A percentile compares a stretch with the other conserved stretches of the same genome.
phyloP scores from a whole-genome alignment of 192 early-diverging fungal genomes.

The Podila verticillata region DNA sequence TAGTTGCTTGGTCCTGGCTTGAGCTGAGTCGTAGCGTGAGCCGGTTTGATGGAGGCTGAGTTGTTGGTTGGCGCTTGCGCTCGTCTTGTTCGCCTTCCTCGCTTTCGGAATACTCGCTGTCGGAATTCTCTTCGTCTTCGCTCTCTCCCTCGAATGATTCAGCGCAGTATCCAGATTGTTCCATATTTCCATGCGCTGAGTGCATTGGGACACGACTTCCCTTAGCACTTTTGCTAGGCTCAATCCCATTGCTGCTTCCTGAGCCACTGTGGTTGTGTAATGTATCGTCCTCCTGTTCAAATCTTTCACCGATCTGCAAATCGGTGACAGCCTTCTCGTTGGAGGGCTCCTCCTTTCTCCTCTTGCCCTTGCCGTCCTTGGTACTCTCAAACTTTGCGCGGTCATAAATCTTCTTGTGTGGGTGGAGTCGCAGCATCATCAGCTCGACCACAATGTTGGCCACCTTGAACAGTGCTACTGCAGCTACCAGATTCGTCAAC shows the following conservation, averaged over 20 bases:
- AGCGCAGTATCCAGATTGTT: background rate
- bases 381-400: constrained; percentile 38
- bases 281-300: background rate
- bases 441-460: constrained; percentile 51
- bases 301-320: background rate
- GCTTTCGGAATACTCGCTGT: background rate
- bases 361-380: background rate
- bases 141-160: background rate
- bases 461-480: constrained; percentile 51
- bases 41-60: background rate
- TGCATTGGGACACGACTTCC: background rate
- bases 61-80: background rate
- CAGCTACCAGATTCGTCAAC: constrained; percentile 49
- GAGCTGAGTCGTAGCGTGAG: no score
- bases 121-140: background rate
- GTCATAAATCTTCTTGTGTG: constrained; percentile 38
- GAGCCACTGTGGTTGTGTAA: background rate
- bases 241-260: background rate
- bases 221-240: background rate
- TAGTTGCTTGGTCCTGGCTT: background rate
- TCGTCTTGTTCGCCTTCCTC: background rate
- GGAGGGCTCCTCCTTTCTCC: background rate
- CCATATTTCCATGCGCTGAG: background rate
- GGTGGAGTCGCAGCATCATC: constrained; percentile 47
- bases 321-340: background rate